These are phyloP conservation scores for Mycena venus DNA, from an alignment of 768 basidiomycete species.

Conservation along the genomic window DNA sequence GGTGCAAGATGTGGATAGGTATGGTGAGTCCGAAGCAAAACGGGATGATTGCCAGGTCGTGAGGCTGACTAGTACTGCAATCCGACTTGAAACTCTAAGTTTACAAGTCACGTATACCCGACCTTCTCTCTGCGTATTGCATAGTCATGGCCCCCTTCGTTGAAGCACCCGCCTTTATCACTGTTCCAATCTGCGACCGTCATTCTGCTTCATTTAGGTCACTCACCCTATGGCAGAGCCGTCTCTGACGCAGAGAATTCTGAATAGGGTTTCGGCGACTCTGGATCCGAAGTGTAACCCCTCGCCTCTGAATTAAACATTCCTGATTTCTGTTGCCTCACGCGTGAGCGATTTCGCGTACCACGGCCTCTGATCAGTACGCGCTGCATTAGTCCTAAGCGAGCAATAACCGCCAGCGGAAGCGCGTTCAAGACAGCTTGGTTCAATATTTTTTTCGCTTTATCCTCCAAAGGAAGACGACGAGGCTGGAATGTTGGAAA, in stretches of 20 bases:
- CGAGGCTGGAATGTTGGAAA: slow-evolving; percentile 56
- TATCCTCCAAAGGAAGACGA: slow-evolving; percentile 35
- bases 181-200: slow-evolving; percentile 24
- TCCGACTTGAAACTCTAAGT: too few relatives aligned
- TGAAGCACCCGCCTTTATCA: slow-evolving; percentile 18
- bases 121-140: background rate
- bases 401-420: slow-evolving; percentile 17
- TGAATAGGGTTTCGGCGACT: slow-evolving; percentile 25
- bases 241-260: background rate
- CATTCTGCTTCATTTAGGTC: slow-evolving; percentile 30
- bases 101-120: background rate
- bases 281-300: slow-evolving; percentile 12
- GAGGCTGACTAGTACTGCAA: too few relatives aligned
- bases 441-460: slow-evolving; percentile 21
- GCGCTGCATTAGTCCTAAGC: background rate
- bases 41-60: too few relatives aligned
- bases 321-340: slow-evolving; percentile 19
- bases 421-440: slow-evolving; percentile 21
- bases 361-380: background rate
- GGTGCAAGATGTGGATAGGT: too few relatives aligned
- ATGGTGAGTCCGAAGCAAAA: too few relatives aligned
- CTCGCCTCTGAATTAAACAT: slow-evolving; percentile 13
- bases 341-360: slow-evolving; percentile 9
- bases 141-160: slow-evolving; percentile 1
- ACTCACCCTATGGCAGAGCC: background rate